Evolutionary conservation across 2,329 filamentous ascomycete genomes (phyloP).

Genomic region (Sclerotinia borealis): DNA sequence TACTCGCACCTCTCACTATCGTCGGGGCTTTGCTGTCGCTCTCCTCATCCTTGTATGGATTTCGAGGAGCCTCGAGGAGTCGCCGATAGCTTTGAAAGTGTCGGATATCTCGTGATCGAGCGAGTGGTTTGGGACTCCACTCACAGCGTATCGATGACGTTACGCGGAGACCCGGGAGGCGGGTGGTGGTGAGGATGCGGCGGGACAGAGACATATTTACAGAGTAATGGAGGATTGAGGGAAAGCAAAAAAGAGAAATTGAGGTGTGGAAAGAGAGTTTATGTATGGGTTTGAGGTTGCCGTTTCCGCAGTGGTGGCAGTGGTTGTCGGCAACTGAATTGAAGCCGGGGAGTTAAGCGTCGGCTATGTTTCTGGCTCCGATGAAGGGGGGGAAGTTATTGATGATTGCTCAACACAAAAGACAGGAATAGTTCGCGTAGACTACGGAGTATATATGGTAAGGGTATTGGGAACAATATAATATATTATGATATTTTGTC

Average conservation of each 20-base stretch:
- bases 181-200: conserved; percentile 4
- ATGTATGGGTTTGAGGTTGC: background rate
- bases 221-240: background rate
- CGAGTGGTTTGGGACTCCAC: background rate
- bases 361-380: conserved; percentile 7
- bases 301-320: background rate
- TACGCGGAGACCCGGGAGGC: conserved; percentile 1
- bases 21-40: conserved; percentile 8
- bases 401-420: background rate
- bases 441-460: background rate
- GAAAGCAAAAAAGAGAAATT: background rate
- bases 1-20: conserved; percentile 14
- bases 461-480: background rate
- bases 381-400: background rate
- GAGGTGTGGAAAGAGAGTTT: background rate
- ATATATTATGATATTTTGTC: background rate
- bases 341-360: background rate
- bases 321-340: conserved; percentile 1
- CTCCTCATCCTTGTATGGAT: conserved; percentile 4
- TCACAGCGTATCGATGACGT: conserved; percentile 1
- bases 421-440: background rate
- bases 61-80: conserved; percentile 9
- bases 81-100: conserved; percentile 7
- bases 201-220: conserved; percentile 10
- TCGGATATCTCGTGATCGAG: conserved; percentile 9